phyloP scores from a whole-genome alignment of 768 basidiomycete genomes.

The Amanita rubescens region DNA sequence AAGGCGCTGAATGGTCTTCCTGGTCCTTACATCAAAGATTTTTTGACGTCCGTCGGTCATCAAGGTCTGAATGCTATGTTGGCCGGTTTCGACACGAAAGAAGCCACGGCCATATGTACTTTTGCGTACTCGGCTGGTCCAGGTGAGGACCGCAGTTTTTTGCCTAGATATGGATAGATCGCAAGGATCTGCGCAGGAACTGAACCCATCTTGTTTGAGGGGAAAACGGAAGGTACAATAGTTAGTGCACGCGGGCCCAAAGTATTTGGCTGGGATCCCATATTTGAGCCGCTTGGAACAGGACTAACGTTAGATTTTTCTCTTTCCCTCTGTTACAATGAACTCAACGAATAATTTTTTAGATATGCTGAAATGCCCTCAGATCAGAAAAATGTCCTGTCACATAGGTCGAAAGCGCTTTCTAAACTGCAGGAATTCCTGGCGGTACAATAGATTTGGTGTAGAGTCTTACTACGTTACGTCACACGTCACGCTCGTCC shows the following conservation, averaged over 20 bases:
- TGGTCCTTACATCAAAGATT: constrained; percentile 96
- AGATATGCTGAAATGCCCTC: constrained; percentile 75
- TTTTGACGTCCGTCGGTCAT: constrained; percentile 36
- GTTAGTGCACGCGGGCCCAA: constrained; percentile 76
- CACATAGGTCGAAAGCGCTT: constrained; percentile 69
- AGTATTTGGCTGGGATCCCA: constrained; percentile 87
- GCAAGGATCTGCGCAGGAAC: background rate
- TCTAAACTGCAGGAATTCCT: constrained; percentile 55
- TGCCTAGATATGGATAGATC: background rate
- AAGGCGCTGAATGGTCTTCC: constrained; percentile 86
- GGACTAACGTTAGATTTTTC: constrained; percentile 62
- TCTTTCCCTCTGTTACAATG: background rate
- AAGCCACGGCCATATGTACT: constrained; percentile 89
- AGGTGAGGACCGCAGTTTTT: constrained; percentile 21
- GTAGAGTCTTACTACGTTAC: too few relatives aligned
- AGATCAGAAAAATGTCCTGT: constrained; percentile 63
- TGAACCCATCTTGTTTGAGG: constrained; percentile 37
- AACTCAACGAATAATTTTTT: constrained; percentile 6
- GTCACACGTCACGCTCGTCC: background rate
- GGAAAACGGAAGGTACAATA: constrained; percentile 82
- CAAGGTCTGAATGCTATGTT: constrained; percentile 87
- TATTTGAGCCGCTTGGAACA: constrained; percentile 72
- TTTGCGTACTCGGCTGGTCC: constrained; percentile 92
- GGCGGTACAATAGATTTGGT: constrained; percentile 19
- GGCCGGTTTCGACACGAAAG: constrained; percentile 63